phyloP scores from a whole-genome alignment of 306 rosid species.

The Quercus robur region DNA sequence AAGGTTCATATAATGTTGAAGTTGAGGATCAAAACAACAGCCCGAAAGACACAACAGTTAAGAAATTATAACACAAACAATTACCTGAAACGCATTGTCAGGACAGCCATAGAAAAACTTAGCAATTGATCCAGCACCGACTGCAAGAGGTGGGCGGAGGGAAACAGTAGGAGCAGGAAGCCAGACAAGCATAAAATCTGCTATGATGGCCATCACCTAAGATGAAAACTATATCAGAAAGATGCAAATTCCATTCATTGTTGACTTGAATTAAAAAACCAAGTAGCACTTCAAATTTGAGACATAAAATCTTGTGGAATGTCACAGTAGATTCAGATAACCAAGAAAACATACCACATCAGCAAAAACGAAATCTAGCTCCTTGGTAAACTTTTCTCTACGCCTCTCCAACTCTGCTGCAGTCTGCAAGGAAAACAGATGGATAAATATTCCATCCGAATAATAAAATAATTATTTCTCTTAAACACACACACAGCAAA shows the following conservation, averaged over 20 bases:
- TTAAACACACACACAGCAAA: too few species aligned
- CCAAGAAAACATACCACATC: conserved; percentile 70
- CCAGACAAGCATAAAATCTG: conserved; percentile 97
- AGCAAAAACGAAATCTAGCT: conserved; percentile 86
- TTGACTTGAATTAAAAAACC: not conserved
- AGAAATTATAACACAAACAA: not conserved
- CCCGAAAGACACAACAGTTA: not conserved
- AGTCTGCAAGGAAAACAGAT: conserved; percentile 47
- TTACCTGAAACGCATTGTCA: conserved; percentile 95
- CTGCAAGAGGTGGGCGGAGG: conserved; percentile 67
- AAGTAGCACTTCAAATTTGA: not conserved
- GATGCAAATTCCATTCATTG: not conserved
- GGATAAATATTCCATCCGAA: not conserved
- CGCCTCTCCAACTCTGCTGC: conserved; percentile 90
- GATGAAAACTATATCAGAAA: not conserved
- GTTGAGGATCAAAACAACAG: not conserved
- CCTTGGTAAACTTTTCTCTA: conserved; percentile 78
- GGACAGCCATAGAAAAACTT: conserved; percentile 95
- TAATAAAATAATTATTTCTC: not conserved
- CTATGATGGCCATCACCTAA: conserved; percentile 90
- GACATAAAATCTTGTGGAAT: not conserved
- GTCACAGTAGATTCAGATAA: not conserved
- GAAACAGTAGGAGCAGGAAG: conserved; percentile 91
- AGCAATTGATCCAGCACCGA: conserved; percentile 64
- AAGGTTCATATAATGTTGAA: not conserved